phyloP scores from a whole-genome alignment of 352 stramenopile species.

The Pythium dissimile region DNA sequence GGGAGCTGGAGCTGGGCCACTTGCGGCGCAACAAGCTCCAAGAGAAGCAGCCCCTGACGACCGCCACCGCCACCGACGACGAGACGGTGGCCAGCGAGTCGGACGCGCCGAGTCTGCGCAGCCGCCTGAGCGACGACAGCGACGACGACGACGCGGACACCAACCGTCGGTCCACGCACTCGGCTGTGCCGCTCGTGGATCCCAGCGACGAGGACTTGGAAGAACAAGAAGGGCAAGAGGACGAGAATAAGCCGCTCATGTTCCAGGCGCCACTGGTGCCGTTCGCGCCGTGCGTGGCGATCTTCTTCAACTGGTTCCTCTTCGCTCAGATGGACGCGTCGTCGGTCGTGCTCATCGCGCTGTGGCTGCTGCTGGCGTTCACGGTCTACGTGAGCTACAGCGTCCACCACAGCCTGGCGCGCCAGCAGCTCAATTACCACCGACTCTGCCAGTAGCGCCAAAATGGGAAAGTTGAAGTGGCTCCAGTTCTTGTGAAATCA shows the following conservation, averaged over 20 bases:
- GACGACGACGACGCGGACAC: not conserved
- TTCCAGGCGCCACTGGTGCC: constrained; percentile 75
- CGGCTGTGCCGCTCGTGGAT: constrained; percentile 1
- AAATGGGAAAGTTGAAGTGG: constrained; percentile 5
- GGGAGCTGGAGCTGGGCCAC: constrained; percentile 10
- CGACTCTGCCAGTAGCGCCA: constrained; percentile 27
- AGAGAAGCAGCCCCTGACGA: constrained; percentile 8
- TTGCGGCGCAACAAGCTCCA: constrained; percentile 7
- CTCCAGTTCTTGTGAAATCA: not conserved
- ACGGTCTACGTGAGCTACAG: constrained; percentile 72
- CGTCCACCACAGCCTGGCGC: constrained; percentile 60
- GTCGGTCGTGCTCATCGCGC: constrained; percentile 56
- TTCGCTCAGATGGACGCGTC: constrained; percentile 75
- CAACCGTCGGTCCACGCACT: not conserved
- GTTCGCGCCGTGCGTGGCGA: constrained; percentile 72
- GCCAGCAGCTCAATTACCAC: constrained; percentile 63
- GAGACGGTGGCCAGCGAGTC: constrained; percentile 19
- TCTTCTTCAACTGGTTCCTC: constrained; percentile 89
- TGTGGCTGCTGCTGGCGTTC: constrained; percentile 70
- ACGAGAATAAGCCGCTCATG: constrained; percentile 29
- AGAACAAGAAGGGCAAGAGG: constrained; percentile 25
- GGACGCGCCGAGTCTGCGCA: constrained; percentile 7
- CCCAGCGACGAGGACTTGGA: not conserved
- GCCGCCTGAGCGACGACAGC: constrained; percentile 8
- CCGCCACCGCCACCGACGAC: constrained; percentile 6